Evolutionary conservation across 2,329 filamentous ascomycete species (phyloP), one percentile per base, ranked within the genome.

Genomic region (Lecanicillium sp.): DNA sequence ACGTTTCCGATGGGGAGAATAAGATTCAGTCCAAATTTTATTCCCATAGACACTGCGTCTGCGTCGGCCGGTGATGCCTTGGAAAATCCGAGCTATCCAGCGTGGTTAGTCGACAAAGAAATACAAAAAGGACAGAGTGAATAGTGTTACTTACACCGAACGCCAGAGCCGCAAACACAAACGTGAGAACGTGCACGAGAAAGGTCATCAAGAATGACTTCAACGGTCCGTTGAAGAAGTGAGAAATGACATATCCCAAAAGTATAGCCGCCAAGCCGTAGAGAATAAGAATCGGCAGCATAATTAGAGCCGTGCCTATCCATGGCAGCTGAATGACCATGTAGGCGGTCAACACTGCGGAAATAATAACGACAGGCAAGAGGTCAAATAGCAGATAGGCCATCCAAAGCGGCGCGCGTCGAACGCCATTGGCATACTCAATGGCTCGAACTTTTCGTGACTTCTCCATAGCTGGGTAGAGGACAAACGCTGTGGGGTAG

Each of bases 381-480:
- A 87, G 85, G 61, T 94, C 87, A 52, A 94, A 94, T 1, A 67
- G 54, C 2, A 80, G 67, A 54, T 94, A 90, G 2, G 87, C 84
- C 1, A 84, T 59, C 87, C 87, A 94, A 1, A 94, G 66, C 1
- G 87, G 84, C 2, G 80, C 64, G 2, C 81, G 79, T 18, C 83
- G 72, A 22, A 94, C 85, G 25, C 87, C 87, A 55, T 94, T 94
- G 41, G 84, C 88, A 59, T 92, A 94, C 56, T 94, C 80, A 17
- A 95, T 65, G 4, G 82, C 81, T 36, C 87, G 74, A 30, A 94
- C 84, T 43, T 86, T 82, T 37, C 79, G 69, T 4, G 84, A 63
- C 20, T 86, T 73, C 59, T 94, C 87, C 11, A 85, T 64, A 4
- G 86, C 92, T 1, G 85, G 84, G 54, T 94, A 94, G 5, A 94